Percentiles rank a stretch among this genome's conserved stretches.
These are phyloP conservation scores for Asterophora lycoperdoides DNA, from an alignment of 768 basidiomycete genomes.

Conservation along the genomic window DNA sequence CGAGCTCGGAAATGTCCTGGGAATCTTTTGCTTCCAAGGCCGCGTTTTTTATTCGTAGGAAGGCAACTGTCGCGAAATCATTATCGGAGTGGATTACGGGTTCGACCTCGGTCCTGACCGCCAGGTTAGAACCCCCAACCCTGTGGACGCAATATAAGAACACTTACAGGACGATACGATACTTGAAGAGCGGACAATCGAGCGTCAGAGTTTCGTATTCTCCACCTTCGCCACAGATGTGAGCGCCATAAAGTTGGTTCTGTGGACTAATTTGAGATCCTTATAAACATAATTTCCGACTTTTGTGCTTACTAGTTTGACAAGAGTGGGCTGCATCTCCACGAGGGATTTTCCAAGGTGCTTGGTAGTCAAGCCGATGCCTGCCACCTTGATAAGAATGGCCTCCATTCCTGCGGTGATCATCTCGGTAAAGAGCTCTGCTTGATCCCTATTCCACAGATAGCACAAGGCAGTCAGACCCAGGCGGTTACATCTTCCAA, in stretches of 20 bases:
- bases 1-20: conserved; percentile 15
- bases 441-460: conserved; percentile 92
- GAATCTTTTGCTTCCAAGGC: conserved; percentile 51
- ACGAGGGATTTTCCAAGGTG: conserved; percentile 77
- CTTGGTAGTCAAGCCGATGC: conserved; percentile 74
- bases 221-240: conserved; percentile 96
- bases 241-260: conserved; percentile 83
- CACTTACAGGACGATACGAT: conserved; percentile 62
- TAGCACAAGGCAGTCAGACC: conserved; percentile 78
- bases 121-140: conserved; percentile 4
- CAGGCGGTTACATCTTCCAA: conserved; percentile 72
- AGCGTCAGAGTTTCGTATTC: conserved; percentile 95
- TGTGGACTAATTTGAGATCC: conserved; percentile 22
- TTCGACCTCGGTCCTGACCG: conserved; percentile 55
- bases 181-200: conserved; percentile 86
- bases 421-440: conserved; percentile 85
- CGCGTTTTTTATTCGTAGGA: conserved; percentile 73
- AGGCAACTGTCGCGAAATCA: conserved; percentile 89
- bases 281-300: background rate
- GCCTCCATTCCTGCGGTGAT: conserved; percentile 72
- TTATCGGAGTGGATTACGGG: conserved; percentile 75
- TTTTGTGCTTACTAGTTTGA: conserved; percentile 54
- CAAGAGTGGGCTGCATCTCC: conserved; percentile 69
- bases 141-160: background rate
- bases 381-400: conserved; percentile 92